These are phyloP conservation scores for Mycena galericulata DNA, from an alignment of 768 basidiomycete species.

Conservation along the genomic window DNA sequence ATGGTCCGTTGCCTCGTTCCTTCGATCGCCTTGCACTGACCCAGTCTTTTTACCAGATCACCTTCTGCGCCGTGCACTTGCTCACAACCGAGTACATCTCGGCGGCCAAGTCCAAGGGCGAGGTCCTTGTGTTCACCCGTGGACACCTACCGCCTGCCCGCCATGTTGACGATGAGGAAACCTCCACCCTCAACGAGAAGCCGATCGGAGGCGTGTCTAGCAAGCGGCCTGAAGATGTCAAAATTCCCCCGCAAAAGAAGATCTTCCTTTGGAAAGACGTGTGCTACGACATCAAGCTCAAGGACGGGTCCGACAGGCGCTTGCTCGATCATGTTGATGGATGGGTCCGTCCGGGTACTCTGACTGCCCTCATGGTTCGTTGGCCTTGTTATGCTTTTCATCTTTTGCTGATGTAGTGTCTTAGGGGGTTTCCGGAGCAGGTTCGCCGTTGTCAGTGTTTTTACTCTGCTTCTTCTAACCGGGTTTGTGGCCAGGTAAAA, in stretches of 20 bases:
- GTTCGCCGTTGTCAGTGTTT: not conserved
- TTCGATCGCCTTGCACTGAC: not conserved
- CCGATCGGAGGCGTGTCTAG: conserved; percentile 30
- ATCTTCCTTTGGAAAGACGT: conserved; percentile 62
- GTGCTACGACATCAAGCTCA: conserved; percentile 52
- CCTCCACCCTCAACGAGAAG: conserved; percentile 42
- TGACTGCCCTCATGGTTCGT: conserved; percentile 64
- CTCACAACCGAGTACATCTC: conserved; percentile 49
- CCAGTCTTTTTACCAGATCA: conserved; percentile 26
- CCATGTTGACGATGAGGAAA: conserved; percentile 43
- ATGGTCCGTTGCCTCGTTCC: conserved; percentile 30
- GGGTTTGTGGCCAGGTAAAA: conserved; percentile 42
- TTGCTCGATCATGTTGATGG: conserved; percentile 60
- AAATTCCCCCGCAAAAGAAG: conserved; percentile 34
- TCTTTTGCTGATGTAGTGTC: not conserved
- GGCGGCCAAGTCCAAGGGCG: conserved; percentile 43
- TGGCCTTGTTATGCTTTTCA: not conserved
- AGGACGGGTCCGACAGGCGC: conserved; percentile 36
- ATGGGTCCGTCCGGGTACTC: conserved; percentile 62
- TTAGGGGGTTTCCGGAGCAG: conserved; percentile 27
- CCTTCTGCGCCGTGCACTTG: conserved; percentile 52
- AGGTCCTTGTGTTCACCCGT: conserved; percentile 43
- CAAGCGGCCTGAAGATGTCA: conserved; percentile 24
- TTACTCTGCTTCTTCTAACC: not conserved
- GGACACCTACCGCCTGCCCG: conserved; percentile 37